Percentiles rank a stretch among this genome's conserved stretches.
Conservation (phyloP, 1,139 yeast genomes). For the Scheffersomyces cryptocercus region DNA sequence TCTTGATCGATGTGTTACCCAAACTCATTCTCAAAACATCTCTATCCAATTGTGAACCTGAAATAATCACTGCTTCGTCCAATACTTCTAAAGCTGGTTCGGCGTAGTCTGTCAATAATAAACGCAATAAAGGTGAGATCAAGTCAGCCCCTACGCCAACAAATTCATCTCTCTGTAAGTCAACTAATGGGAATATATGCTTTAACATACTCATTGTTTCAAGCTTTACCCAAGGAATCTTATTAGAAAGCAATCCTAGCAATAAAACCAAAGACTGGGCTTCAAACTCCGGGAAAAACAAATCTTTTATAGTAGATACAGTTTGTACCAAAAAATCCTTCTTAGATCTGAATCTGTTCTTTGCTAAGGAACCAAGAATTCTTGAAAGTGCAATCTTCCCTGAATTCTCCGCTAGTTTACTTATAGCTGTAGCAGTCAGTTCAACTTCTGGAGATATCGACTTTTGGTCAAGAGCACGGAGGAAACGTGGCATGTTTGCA, state of each 20-base stretch:
- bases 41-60: slow-evolving; percentile 87
- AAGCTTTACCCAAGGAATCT: slow-evolving; percentile 70
- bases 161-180: slow-evolving; percentile 76
- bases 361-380: slow-evolving; percentile 74
- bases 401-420: slow-evolving; percentile 59
- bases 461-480: slow-evolving; percentile 71
- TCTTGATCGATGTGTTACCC: slow-evolving; percentile 76
- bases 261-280: slow-evolving; percentile 75
- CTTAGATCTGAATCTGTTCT: slow-evolving; percentile 79
- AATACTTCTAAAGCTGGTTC: slow-evolving; percentile 86
- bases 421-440: slow-evolving; percentile 59
- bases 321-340: slow-evolving; percentile 86
- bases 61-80: slow-evolving; percentile 81
- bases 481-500: slow-evolving; percentile 79
- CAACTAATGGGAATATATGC: slow-evolving; percentile 73
- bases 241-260: slow-evolving; percentile 77
- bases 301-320: slow-evolving; percentile 62
- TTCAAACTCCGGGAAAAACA: slow-evolving; percentile 74
- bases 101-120: slow-evolving; percentile 83
- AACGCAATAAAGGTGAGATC: slow-evolving; percentile 82
- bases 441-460: slow-evolving; percentile 52
- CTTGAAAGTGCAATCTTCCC: slow-evolving; percentile 65
- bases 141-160: slow-evolving; percentile 93
- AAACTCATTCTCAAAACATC: slow-evolving; percentile 90
- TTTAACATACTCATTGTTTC: slow-evolving; percentile 80